Percentiles rank a stretch among this genome's conserved stretches.
These are phyloP conservation scores for Lipomyces yarrowii DNA, from an alignment of 1,139 yeast genomes.

Conservation along the genomic window DNA sequence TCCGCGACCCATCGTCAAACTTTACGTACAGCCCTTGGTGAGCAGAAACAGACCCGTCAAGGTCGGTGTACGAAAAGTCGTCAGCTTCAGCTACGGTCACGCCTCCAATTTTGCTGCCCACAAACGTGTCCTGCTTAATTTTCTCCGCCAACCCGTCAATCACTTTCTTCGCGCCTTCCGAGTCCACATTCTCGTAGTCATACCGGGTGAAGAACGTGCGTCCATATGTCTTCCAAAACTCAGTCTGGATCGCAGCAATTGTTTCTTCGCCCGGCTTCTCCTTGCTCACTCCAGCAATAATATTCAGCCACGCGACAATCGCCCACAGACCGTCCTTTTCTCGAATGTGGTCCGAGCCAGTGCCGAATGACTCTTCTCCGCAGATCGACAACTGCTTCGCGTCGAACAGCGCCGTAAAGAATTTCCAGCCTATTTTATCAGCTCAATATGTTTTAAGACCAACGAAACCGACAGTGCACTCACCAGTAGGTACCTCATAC, in stretches of 20 bases:
- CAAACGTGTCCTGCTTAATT: conserved; percentile 49
- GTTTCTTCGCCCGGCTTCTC: conserved; percentile 58
- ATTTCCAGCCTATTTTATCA: conserved; percentile 69
- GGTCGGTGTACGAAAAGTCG: conserved; percentile 89
- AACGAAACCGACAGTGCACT: background rate
- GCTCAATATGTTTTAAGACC: background rate
- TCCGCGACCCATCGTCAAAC: conserved; percentile 78
- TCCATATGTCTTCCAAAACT: conserved; percentile 92
- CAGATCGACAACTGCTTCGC: conserved; percentile 91
- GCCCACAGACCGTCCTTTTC: conserved; percentile 99
- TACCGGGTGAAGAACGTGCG: conserved; percentile 97
- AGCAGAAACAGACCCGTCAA: conserved; percentile 88
- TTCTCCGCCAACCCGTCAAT: conserved; percentile 58
- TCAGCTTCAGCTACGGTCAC: conserved; percentile 71
- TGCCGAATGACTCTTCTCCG: conserved; percentile 98
- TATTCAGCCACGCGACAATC: conserved; percentile 93
- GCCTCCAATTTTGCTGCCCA: conserved; percentile 52
- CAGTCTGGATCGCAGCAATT: conserved; percentile 75
- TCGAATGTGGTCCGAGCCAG: conserved; percentile 95
- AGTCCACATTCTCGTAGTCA: conserved; percentile 82
- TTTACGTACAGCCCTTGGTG: conserved; percentile 91
- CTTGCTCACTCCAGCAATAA: conserved; percentile 73
- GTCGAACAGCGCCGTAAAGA: conserved; percentile 93
- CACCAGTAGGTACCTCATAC: conserved; percentile 92
- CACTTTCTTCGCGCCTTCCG: conserved; percentile 74